Evolutionary conservation across 2,329 filamentous ascomycete genomes (phyloP), one percentile per base, ranked within the genome.

Genomic region (Keithomyces neogunnii): DNA sequence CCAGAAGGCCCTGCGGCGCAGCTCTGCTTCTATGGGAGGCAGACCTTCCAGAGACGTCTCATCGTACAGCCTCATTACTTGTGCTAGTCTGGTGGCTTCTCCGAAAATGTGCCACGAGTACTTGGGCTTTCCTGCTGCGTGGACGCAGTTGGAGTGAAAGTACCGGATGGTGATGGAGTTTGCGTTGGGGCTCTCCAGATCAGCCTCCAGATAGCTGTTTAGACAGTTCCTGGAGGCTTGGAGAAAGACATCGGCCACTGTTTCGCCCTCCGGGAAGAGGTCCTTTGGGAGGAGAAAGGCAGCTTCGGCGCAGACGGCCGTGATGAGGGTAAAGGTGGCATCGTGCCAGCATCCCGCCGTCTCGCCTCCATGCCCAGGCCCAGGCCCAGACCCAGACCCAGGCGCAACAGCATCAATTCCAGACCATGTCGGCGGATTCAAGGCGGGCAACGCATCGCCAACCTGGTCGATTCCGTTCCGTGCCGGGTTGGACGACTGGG

Each of bases 51-150:
- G 53, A 0, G 70, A 68, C 0, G 62, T 59, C 53, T 74, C 71
- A 3, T 73, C 65, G 43, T 74, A 65, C 31, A 74, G 55, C 11
- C 69, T 62, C 70, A 74, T 73, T 1, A 67, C 66, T 53, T 74
- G 70, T 0, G 66, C 67, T 4, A 74, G 63, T 2, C 70, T 61
- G 3, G 66, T 67, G 1, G 71, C 71, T 52, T 73, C 70, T 1
- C 71, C 71, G 54, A 74, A 71, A 1, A 73, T 69, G 46, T 73
- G 69, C 69, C 71, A 73, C 4, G 71, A 73, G 26, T 70, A 65
- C 30, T 68, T 65, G 3, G 69, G 69, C 40, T 70, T 72, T 0
- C 71, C 72, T 1, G 68, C 61, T 1, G 69, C 69, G 45, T 74
- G 72, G 2, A 74, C 56, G 42, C 70, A 72, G 50, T 72, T 73